phyloP scores from a whole-genome alignment of 1,284 basidiomycete genomes.

The Tilletia walkeri region DNA sequence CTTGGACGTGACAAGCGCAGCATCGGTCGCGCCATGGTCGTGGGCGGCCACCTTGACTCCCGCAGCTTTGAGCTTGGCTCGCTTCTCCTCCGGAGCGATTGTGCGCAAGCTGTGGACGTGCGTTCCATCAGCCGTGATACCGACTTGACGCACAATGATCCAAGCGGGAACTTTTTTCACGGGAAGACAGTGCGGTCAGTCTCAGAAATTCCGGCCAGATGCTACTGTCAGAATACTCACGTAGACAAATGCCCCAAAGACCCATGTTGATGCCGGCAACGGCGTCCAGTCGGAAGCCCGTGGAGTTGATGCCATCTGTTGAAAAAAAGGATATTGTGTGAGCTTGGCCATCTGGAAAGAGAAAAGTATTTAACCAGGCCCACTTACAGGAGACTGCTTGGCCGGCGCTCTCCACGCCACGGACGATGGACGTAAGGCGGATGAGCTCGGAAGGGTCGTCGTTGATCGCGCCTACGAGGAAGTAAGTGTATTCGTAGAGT shows the following conservation, averaged over 20 bases:
- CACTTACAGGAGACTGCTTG: constrained; percentile 41
- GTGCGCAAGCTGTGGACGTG: constrained; percentile 26
- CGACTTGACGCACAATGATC: constrained; percentile 47
- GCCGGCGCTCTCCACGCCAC: constrained; percentile 49
- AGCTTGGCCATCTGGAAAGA: background rate
- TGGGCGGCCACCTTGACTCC: constrained; percentile 6
- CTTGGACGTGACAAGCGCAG: background rate
- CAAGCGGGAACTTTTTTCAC: constrained; percentile 32
- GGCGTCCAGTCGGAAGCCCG: constrained; percentile 39
- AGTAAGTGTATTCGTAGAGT: constrained; percentile 43
- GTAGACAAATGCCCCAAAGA: constrained; percentile 39
- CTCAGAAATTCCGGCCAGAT: no score
- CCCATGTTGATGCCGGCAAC: constrained; percentile 51
- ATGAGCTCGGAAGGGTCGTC: constrained; percentile 45
- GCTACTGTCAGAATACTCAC: background rate
- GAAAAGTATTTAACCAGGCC: no score
- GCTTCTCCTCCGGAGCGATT: background rate
- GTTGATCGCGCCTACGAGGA: constrained; percentile 33
- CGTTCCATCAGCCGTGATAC: constrained; percentile 35
- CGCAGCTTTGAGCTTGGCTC: constrained; percentile 5
- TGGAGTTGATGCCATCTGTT: constrained; percentile 43
- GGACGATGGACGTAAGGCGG: constrained; percentile 45
- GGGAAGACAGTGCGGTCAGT: background rate
- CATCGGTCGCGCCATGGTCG: constrained; percentile 5
- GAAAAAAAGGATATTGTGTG: background rate